Percentiles rank a stretch among this genome's conserved stretches.
phyloP scores from a whole-genome alignment of 495 filamentous ascomycete species.

The Haplographium delicatum region DNA sequence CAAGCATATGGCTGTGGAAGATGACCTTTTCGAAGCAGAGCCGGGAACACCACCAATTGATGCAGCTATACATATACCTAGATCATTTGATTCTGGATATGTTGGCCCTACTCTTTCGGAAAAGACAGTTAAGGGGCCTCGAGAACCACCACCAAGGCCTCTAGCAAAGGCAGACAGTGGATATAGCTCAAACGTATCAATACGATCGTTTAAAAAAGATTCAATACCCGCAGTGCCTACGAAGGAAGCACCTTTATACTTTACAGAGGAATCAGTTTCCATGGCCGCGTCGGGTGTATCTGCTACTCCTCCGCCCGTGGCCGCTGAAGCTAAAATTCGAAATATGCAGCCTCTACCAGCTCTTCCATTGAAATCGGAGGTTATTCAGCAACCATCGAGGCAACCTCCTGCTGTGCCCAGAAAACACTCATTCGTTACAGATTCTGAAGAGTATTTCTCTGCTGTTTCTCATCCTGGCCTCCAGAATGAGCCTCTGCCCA shows the following conservation, averaged over 20 bases:
- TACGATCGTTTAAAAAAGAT: constrained; percentile 37
- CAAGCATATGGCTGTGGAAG: constrained; percentile 42
- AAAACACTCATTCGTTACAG: no score
- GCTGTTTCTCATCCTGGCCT: no score
- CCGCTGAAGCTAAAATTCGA: neutral
- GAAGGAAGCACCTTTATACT: constrained; percentile 3
- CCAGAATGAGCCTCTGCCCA: no score
- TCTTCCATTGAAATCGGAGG: neutral
- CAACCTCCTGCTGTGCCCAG: neutral
- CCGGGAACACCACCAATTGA: constrained; percentile 6
- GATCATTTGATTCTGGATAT: constrained; percentile 21
- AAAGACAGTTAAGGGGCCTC: neutral
- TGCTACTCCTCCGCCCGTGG: neutral
- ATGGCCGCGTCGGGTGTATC: constrained; percentile 6
- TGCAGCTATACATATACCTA: neutral
- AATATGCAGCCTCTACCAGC: neutral
- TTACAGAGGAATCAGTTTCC: constrained; percentile 5
- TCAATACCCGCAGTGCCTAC: constrained; percentile 4
- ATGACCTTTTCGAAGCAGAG: constrained; percentile 42
- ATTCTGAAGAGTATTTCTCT: no score
- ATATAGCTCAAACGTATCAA: constrained; percentile 48
- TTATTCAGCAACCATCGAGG: neutral
- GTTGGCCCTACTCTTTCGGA: neutral
- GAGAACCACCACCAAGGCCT: constrained; percentile 30
- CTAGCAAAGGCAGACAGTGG: constrained; percentile 51